These are phyloP conservation scores for Quercus parvula DNA, from an alignment of 306 rosid species.

Conservation along the genomic window DNA sequence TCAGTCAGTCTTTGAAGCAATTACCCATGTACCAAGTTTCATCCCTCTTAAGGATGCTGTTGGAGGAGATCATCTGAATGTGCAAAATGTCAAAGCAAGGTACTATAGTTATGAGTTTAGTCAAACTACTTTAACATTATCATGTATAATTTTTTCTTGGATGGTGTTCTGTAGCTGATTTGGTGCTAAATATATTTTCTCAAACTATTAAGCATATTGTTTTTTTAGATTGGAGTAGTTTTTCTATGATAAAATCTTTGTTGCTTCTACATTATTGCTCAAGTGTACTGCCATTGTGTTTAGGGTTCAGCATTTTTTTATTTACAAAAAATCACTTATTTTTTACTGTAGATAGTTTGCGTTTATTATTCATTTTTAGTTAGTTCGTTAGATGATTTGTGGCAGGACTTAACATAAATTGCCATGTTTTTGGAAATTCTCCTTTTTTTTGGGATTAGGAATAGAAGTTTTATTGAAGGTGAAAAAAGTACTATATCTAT, in stretches of 20 bases:
- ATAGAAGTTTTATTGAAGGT: no score
- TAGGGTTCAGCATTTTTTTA: not conserved
- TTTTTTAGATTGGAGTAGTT: not conserved
- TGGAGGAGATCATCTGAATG: not conserved
- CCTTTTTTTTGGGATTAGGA: not conserved
- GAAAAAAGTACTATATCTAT: no score
- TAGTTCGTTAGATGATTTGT: not conserved
- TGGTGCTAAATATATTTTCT: not conserved
- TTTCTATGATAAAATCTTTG: not conserved
- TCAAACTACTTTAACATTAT: not conserved
- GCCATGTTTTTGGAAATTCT: not conserved
- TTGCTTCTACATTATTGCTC: not conserved
- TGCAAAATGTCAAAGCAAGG: not conserved
- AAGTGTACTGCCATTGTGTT: not conserved
- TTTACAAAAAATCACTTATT: not conserved
- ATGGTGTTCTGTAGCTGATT: not conserved
- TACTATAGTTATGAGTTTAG: not conserved
- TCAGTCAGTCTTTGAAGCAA: not conserved
- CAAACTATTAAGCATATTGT: not conserved
- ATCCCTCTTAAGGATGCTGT: not conserved
- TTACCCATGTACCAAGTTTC: constrained; percentile 1
- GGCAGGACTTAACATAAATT: not conserved
- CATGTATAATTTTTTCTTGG: not conserved
- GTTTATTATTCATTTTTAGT: not conserved
- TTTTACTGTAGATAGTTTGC: no score